Conservation (phyloP, 352 stramenopile species). For the Aphanomyces cochlioides region DNA sequence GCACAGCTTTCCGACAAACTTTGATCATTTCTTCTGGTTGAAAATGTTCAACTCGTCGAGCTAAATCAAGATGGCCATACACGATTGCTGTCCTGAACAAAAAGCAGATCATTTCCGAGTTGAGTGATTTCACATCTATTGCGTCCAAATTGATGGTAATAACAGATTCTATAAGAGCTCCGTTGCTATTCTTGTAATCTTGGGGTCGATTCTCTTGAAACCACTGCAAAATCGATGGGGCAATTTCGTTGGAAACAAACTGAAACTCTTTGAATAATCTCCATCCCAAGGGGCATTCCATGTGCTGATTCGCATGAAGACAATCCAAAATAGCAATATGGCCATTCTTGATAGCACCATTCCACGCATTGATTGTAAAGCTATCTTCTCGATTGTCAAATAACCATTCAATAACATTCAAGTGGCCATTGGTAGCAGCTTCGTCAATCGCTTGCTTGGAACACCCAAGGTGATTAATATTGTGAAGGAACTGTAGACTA, state of each 20-base stretch:
- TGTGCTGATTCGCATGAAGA: neutral
- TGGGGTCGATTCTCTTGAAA: neutral
- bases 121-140: neutral
- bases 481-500: neutral
- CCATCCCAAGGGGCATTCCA: too few relatives aligned
- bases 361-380: neutral
- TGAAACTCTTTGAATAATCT: neutral
- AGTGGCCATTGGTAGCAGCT: neutral
- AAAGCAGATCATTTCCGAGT: neutral
- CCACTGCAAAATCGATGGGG: neutral
- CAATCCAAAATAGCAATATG: neutral
- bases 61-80: neutral
- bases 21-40: neutral
- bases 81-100: neutral
- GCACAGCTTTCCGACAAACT: neutral
- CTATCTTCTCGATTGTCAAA: neutral
- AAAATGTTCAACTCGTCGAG: neutral
- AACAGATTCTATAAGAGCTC: neutral
- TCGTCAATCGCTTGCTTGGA: neutral
- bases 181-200: neutral
- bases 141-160: neutral
- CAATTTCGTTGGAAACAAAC: neutral
- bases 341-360: neutral
- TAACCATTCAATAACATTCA: neutral
- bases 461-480: neutral